A percentile compares a stretch with the other conserved stretches of the same genome.
phyloP scores from a whole-genome alignment of 768 basidiomycete species.

The Tremella fuciformis region DNA sequence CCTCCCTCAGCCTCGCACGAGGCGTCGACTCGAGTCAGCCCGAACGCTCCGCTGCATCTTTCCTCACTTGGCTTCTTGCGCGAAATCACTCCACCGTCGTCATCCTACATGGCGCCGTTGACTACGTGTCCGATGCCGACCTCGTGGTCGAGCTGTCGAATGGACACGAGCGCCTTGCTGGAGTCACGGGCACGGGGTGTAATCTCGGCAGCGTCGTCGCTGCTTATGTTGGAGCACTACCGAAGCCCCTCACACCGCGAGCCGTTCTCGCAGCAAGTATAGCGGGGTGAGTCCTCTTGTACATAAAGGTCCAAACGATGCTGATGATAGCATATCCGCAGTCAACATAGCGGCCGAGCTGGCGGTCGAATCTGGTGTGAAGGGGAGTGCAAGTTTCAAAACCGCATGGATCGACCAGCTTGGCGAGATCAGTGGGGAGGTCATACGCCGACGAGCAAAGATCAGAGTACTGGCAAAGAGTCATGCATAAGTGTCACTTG shows the following conservation, averaged over 20 bases:
- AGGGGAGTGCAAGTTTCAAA: constrained; percentile 3
- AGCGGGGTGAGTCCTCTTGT: constrained; percentile 1
- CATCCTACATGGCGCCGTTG: not conserved
- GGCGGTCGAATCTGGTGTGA: not conserved
- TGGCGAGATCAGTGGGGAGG: not conserved
- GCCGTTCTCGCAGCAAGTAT: not conserved
- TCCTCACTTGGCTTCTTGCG: not conserved
- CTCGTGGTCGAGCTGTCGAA: constrained; percentile 1
- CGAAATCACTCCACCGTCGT: not conserved
- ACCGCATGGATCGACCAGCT: not conserved
- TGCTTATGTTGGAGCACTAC: not conserved
- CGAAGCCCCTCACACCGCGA: not conserved
- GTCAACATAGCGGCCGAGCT: not conserved
- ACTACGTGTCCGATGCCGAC: constrained; percentile 3
- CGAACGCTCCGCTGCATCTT: no score
- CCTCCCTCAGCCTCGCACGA: not conserved
- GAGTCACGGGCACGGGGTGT: constrained; percentile 1
- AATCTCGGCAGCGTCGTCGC: not conserved
- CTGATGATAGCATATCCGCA: not conserved
- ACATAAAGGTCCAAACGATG: not conserved
- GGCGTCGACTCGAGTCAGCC: constrained; percentile 1
- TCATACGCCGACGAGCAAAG: not conserved
- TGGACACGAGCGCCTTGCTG: not conserved
- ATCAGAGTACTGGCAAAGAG: not conserved
- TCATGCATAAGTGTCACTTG: no score